A percentile compares a stretch with the other conserved stretches of the same genome.
phyloP scores from a whole-genome alignment of 2,329 filamentous ascomycete genomes.

The Colletotrichum viniferum region DNA sequence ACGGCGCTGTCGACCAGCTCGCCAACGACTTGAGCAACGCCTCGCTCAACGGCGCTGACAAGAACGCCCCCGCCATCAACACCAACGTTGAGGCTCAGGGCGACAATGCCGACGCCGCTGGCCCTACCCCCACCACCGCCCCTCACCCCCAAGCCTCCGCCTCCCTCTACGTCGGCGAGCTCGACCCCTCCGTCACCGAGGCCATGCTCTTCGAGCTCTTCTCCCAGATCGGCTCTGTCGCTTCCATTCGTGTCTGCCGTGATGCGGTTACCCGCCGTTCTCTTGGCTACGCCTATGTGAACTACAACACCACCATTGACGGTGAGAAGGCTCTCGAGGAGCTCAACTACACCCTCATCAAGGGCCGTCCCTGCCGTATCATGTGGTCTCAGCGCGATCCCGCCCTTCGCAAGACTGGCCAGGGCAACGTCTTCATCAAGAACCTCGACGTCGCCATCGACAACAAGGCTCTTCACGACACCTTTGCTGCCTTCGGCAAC shows the following conservation, averaged over 20 bases:
- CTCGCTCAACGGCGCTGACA: slow-evolving; percentile 70
- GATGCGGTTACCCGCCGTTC: slow-evolving; percentile 98
- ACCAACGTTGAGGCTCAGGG: slow-evolving; percentile 67
- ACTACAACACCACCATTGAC: slow-evolving; percentile 97
- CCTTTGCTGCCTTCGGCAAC: slow-evolving; percentile 98
- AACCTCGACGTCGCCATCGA: slow-evolving; percentile 98
- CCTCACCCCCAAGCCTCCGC: slow-evolving; percentile 89
- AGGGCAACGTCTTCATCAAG: slow-evolving; percentile 99
- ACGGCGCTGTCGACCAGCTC: slow-evolving; percentile 78
- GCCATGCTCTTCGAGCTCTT: slow-evolving; percentile 99
- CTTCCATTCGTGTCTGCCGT: slow-evolving; percentile 99
- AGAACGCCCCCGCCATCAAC: slow-evolving; percentile 70
- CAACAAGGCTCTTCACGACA: slow-evolving; percentile 99
- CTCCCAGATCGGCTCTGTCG: slow-evolving; percentile 98
- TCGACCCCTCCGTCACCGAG: slow-evolving; percentile 96
- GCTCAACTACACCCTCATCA: slow-evolving; percentile 99
- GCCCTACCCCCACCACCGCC: slow-evolving; percentile 74
- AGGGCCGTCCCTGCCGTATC: slow-evolving; percentile 98
- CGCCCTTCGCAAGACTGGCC: slow-evolving; percentile 97
- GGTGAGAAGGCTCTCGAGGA: slow-evolving; percentile 99
- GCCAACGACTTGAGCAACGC: slow-evolving; percentile 77
- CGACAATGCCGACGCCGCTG: slow-evolving; percentile 67
- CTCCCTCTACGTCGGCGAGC: slow-evolving; percentile 98
- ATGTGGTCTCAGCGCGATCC: slow-evolving; percentile 99
- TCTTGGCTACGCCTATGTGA: slow-evolving; percentile 98